Evolutionary conservation across 1,139 yeast genomes (phyloP), one percentile per base, ranked within the genome.

Genomic region (Casaregolazyma lundiana): DNA sequence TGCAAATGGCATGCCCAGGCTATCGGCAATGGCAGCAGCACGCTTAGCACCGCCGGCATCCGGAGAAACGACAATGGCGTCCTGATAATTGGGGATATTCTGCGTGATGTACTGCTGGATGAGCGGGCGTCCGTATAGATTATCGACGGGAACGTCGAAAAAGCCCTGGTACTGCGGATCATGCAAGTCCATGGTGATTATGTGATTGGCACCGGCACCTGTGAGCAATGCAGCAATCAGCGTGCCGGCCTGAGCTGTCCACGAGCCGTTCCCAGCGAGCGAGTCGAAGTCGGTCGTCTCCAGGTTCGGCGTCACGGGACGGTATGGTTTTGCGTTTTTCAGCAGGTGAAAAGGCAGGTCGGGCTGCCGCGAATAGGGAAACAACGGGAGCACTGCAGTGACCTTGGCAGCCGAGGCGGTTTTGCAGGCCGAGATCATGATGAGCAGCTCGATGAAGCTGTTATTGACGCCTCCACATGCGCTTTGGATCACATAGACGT

Each of bases 31-130:
- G 1, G 92, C 83, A 1, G 96, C 86, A 29, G 98, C 97, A 54
- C 97, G 73, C 64, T 92, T 92, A 43, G 97, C 97, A 52, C 97
- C 98, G 61, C 97, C 97, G 43, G 96, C 90, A 67, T 90, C 97
- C 0, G 97, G 97, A 0, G 96, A 86, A 24, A 90, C 96, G 56
- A 90, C 80, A 9, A 89, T 95, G 47, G 89, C 84, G 34, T 87
- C 83, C 53, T 77, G 77, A 63, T 80, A 86, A 54, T 84, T 69
- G 15, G 94, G 90, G 46, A 89, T 80, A 53, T 73, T 75, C 54
- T 84, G 81, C 24, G 77, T 73, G 50, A 90, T 87, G 65, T 86
- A 90, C 55, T 85, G 84, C 65, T 85, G 88, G 50, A 88, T 72
- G 47, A 88, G 70, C 2, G 96, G 96, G 62, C 84, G 84, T 47